phyloP scores from a whole-genome alignment of 164 flowering plant species.

The Pachysandra terminalis region DNA sequence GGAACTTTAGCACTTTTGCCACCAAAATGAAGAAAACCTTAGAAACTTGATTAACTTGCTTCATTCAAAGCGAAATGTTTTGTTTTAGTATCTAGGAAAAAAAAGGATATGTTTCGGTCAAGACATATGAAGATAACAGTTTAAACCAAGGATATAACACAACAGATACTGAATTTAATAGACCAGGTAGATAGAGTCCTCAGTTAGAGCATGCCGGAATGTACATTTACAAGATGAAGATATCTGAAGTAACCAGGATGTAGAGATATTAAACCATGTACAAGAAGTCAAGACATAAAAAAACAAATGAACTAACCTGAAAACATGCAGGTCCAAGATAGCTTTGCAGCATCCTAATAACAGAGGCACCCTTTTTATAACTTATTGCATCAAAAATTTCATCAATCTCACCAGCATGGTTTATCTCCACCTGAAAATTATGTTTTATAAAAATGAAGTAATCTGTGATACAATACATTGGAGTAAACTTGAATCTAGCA shows the following conservation, averaged over 20 bases:
- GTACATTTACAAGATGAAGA: no score
- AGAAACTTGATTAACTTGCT: no score
- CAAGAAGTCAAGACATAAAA: not conserved
- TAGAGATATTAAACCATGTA: not conserved
- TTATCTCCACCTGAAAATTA: slow-evolving; percentile 70
- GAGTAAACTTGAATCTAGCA: not conserved
- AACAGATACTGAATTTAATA: no score
- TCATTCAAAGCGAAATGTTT: no score
- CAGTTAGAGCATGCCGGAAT: not conserved
- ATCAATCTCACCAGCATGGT: slow-evolving; percentile 85
- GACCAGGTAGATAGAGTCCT: not conserved
- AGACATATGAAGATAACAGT: no score
- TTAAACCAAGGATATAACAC: not conserved
- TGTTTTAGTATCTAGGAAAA: no score
- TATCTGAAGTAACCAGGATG: not conserved
- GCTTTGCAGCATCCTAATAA: slow-evolving; percentile 92
- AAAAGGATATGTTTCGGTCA: no score
- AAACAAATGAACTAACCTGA: slow-evolving; percentile 51
- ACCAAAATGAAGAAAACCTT: no score
- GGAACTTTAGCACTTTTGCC: no score
- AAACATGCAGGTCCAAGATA: slow-evolving; percentile 85
- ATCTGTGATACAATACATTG: not conserved
- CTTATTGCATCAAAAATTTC: slow-evolving; percentile 97
- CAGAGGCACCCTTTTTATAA: slow-evolving; percentile 89
- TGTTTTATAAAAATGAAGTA: not conserved